These are phyloP conservation scores for Ciborinia camelliae DNA, from an alignment of 2,329 filamentous ascomycete genomes.

Conservation along the genomic window DNA sequence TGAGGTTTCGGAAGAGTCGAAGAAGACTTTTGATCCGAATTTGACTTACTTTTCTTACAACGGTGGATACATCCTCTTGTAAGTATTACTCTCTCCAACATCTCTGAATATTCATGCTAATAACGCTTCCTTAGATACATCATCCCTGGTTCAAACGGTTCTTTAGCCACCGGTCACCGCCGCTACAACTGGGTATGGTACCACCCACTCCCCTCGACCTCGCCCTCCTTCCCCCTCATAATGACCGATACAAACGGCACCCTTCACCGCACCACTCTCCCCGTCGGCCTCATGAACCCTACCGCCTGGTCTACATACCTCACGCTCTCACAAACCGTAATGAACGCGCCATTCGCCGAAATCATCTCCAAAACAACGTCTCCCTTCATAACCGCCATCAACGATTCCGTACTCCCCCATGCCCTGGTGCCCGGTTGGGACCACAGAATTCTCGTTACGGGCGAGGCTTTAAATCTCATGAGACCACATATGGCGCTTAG, in stretches of 20 bases:
- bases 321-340: slow-evolving; percentile 9
- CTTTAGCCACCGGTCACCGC: slow-evolving; percentile 40
- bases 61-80: slow-evolving; percentile 40
- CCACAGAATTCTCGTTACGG: slow-evolving; percentile 42
- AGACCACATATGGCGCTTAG: slow-evolving; percentile 45
- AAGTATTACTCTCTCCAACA: neutral
- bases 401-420: slow-evolving; percentile 40
- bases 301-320: slow-evolving; percentile 24
- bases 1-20: slow-evolving; percentile 39
- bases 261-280: slow-evolving; percentile 30
- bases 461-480: slow-evolving; percentile 45
- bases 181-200: slow-evolving; percentile 49
- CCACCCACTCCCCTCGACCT: slow-evolving; percentile 34
- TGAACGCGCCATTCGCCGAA: slow-evolving; percentile 30
- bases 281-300: slow-evolving; percentile 24
- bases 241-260: slow-evolving; percentile 37
- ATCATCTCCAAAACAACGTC: slow-evolving; percentile 41
- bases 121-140: slow-evolving; percentile 36
- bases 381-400: slow-evolving; percentile 45
- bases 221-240: slow-evolving; percentile 30
- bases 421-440: slow-evolving; percentile 40
- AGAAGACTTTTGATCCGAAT: slow-evolving; percentile 38
- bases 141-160: slow-evolving; percentile 42
- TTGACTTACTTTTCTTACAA: slow-evolving; percentile 45
- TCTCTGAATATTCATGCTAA: neutral